Evolutionary conservation across 805 yeast genomes (phyloP).

Genomic region (Jamesozyma jinghongensis): DNA sequence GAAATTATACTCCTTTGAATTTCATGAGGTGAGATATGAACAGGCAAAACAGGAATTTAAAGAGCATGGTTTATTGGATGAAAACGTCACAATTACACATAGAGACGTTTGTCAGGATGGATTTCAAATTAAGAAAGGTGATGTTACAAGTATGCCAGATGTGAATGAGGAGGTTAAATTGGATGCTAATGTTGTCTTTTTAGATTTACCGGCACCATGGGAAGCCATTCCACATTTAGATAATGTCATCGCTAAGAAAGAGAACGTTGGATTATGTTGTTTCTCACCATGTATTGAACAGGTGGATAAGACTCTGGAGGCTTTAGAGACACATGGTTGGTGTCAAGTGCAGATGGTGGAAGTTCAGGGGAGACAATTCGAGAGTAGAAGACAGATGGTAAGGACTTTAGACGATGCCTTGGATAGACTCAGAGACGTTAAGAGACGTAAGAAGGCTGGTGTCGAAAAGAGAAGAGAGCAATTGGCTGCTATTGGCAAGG

Average conservation of each 20-base stretch:
- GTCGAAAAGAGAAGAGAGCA: slow-evolving; percentile 44
- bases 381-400: slow-evolving; percentile 82
- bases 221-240: slow-evolving; percentile 74
- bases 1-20: slow-evolving; percentile 74
- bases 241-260: slow-evolving; percentile 43
- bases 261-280: slow-evolving; percentile 72
- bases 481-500: slow-evolving; percentile 11
- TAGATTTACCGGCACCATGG: slow-evolving; percentile 97
- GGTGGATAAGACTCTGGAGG: slow-evolving; percentile 76
- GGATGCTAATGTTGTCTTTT: slow-evolving; percentile 67
- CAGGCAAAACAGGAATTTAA: slow-evolving; percentile 75
- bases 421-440: slow-evolving; percentile 70
- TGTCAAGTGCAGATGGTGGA: slow-evolving; percentile 84
- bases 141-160: slow-evolving; percentile 23
- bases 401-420: slow-evolving; percentile 73
- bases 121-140: slow-evolving; percentile 41
- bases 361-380: slow-evolving; percentile 76
- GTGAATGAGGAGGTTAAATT: slow-evolving; percentile 25
- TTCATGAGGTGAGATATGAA: slow-evolving; percentile 71
- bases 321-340: slow-evolving; percentile 74
- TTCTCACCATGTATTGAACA: slow-evolving; percentile 98
- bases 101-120: slow-evolving; percentile 90
- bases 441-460: slow-evolving; percentile 58
- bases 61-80: slow-evolving; percentile 51
- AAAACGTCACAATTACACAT: slow-evolving; percentile 63